phyloP scores from a whole-genome alignment of 2,329 filamentous ascomycete genomes.

The Colletotrichum phormii region DNA sequence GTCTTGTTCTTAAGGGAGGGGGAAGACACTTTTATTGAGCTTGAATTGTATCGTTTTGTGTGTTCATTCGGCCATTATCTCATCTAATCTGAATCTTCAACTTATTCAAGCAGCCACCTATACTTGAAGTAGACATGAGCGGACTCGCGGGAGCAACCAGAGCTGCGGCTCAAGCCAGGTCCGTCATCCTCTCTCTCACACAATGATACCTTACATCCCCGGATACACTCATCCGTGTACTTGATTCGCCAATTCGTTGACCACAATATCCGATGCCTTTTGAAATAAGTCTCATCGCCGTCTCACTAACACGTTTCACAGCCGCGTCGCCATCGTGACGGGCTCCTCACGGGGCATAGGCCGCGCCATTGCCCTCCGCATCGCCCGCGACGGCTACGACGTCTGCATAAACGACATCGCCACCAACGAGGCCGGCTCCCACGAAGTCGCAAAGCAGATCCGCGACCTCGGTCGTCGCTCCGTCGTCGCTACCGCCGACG shows the following conservation, averaged over 20 bases:
- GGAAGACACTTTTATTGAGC: background rate
- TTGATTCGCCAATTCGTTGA: too few relatives aligned
- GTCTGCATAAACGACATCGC: conserved; percentile 73
- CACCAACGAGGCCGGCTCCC: conserved; percentile 62
- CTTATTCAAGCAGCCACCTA: accelerated
- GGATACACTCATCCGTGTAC: background rate
- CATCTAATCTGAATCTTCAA: accelerated
- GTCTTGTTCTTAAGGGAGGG: background rate
- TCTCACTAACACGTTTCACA: too few relatives aligned
- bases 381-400: conserved; percentile 74
- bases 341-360: conserved; percentile 55
- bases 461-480: conserved; percentile 62
- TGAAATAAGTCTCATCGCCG: too few relatives aligned
- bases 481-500: conserved; percentile 69
- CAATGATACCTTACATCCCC: background rate
- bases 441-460: conserved; percentile 66
- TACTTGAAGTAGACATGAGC: conserved; percentile 1
- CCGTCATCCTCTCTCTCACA: background rate
- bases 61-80: too few relatives aligned
- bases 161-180: conserved; percentile 21
- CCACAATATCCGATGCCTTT: too few relatives aligned
- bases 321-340: conserved; percentile 33
- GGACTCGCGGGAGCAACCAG: conserved; percentile 22
- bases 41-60: background rate
- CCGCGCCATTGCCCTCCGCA: conserved; percentile 70